phyloP scores from a whole-genome alignment of 2,329 filamentous ascomycete genomes.

The Ramichloridium luteum region DNA sequence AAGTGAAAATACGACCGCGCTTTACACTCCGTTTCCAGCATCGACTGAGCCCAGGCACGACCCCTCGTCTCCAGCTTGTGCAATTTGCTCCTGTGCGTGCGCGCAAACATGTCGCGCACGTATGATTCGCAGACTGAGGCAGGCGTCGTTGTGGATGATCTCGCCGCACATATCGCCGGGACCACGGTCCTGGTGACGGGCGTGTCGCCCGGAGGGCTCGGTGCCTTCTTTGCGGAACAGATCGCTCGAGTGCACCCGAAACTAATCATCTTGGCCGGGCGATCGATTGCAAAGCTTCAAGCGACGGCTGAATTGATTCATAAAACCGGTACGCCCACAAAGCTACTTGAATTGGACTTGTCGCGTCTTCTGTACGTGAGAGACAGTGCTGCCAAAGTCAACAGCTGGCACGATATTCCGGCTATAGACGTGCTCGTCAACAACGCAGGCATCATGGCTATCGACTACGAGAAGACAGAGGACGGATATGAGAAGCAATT shows the following conservation, averaged over 20 bases:
- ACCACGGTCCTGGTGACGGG: slow-evolving; percentile 6
- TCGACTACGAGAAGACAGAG: not conserved
- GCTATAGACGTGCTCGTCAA: slow-evolving; percentile 6
- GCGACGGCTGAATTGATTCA: not conserved
- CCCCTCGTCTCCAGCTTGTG: too few relatives aligned
- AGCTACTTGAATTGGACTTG: slow-evolving; percentile 4
- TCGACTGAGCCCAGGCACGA: too few relatives aligned
- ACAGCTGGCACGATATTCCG: not conserved
- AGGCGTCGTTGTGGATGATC: not conserved
- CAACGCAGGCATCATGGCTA: slow-evolving; percentile 4
- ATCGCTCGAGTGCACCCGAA: slow-evolving; percentile 4
- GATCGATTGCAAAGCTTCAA: slow-evolving; percentile 1
- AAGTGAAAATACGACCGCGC: too few relatives aligned
- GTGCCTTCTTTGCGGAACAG: slow-evolving; percentile 2
- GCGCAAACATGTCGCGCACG: not conserved
- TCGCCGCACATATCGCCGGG: not conserved
- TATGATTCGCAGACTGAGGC: not conserved
- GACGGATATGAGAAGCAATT: slow-evolving; percentile 39
- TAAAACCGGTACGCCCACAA: not conserved
- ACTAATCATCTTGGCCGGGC: slow-evolving; percentile 5
- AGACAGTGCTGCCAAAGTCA: not conserved
- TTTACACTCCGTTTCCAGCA: too few relatives aligned
- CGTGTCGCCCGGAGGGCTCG: slow-evolving; percentile 4
- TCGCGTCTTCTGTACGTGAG: slow-evolving; percentile 1
- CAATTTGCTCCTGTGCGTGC: too few relatives aligned